Conservation (phyloP, 306 rosid genomes). For the Pterocarpus macrocarpus region DNA sequence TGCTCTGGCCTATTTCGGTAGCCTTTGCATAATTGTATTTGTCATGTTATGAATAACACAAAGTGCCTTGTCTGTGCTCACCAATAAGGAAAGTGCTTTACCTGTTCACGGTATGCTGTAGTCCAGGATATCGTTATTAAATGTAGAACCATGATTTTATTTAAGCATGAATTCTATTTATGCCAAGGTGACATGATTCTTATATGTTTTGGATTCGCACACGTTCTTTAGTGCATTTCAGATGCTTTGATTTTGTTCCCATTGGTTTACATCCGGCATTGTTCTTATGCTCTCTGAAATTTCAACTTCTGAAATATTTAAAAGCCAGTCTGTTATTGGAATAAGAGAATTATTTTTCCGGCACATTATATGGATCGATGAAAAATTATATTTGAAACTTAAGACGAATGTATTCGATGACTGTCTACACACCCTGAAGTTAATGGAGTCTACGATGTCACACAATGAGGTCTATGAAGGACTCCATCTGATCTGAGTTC, state of each 20-base stretch:
- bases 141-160: constrained; percentile 13
- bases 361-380: too few species aligned
- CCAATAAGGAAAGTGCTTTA: background rate
- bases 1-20: constrained; percentile 2
- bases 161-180: background rate
- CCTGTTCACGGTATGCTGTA: background rate
- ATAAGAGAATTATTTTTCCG: too few species aligned
- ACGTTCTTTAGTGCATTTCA: background rate
- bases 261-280: background rate
- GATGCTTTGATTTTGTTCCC: background rate
- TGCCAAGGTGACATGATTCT: constrained; percentile 4
- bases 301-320: background rate
- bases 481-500: background rate
- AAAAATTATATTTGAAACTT: too few species aligned
- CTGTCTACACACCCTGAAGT: background rate
- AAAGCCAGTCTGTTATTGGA: too few species aligned
- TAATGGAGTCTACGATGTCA: background rate
- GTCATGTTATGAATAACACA: constrained; percentile 4
- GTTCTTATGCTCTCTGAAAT: background rate
- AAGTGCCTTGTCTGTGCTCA: background rate
- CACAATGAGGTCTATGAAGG: background rate
- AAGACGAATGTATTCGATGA: too few species aligned
- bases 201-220: background rate
- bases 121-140: background rate
- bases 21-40: constrained; percentile 9